phyloP scores from a whole-genome alignment of 2,329 filamentous ascomycete genomes.

The Davidsoniella neocaledoniae region DNA sequence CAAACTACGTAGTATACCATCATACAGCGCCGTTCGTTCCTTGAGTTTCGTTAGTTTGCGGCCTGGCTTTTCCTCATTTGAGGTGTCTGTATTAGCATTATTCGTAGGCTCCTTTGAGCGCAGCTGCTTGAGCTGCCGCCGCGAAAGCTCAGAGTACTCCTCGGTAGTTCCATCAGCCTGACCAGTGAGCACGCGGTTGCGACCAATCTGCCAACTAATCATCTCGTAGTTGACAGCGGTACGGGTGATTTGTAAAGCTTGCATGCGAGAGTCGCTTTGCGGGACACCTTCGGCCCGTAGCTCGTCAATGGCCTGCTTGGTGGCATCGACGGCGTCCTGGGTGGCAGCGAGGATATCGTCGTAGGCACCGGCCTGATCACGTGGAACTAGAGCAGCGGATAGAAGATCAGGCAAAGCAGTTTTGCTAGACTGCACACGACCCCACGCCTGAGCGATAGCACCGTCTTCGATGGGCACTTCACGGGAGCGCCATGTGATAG shows the following conservation, averaged over 20 bases:
- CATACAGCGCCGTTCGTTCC: slow-evolving; percentile 78
- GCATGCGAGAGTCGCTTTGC: slow-evolving; percentile 73
- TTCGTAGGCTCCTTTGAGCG: slow-evolving; percentile 17
- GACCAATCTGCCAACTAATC: slow-evolving; percentile 85
- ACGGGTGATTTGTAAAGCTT: slow-evolving; percentile 78
- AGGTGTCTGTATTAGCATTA: slow-evolving; percentile 18
- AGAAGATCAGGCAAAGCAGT: slow-evolving; percentile 28
- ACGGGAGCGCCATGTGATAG: slow-evolving; percentile 70
- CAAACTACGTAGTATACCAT: slow-evolving; percentile 77
- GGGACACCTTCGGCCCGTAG: slow-evolving; percentile 66
- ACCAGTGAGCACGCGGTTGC: slow-evolving; percentile 81
- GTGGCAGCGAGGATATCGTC: slow-evolving; percentile 79
- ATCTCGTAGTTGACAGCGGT: slow-evolving; percentile 90
- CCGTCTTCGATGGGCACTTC: slow-evolving; percentile 85
- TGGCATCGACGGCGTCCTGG: slow-evolving; percentile 86
- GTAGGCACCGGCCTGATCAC: slow-evolving; percentile 69
- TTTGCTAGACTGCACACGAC: slow-evolving; percentile 32
- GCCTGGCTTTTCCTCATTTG: slow-evolving; percentile 45
- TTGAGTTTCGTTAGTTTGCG: slow-evolving; percentile 65
- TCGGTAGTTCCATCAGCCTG: slow-evolving; percentile 55
- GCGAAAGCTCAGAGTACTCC: slow-evolving; percentile 28
- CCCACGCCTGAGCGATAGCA: slow-evolving; percentile 72
- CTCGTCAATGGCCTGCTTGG: slow-evolving; percentile 85
- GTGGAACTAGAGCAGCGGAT: slow-evolving; percentile 27
- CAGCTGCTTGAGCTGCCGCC: slow-evolving; percentile 34